Conservation (phyloP, 768 basidiomycete genomes). For the Naganishia onofrii region DNA sequence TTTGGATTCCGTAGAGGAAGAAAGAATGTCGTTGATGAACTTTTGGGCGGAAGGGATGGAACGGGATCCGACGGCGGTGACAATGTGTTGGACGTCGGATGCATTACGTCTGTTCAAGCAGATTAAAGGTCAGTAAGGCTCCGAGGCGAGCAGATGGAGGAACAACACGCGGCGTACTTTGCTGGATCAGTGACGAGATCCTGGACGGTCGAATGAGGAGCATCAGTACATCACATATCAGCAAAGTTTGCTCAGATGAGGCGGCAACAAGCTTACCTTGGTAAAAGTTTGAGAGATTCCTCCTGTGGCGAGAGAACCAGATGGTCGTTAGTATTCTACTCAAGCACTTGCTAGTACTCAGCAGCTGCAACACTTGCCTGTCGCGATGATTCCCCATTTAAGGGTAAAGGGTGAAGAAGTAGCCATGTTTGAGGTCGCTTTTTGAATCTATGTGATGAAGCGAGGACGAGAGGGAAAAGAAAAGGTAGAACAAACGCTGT, state of each 20-base stretch:
- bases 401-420: conserved; percentile 43
- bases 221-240: neutral
- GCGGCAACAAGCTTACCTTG: neutral
- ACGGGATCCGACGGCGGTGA: conserved; percentile 72
- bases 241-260: neutral
- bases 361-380: conserved; percentile 42
- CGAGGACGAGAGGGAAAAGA: too few species aligned
- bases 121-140: conserved; percentile 56
- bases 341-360: too few species aligned
- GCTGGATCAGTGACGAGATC: conserved; percentile 61
- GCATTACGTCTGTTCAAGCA: conserved; percentile 40
- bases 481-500: too few species aligned
- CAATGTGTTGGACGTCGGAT: conserved; percentile 45
- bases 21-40: conserved; percentile 63
- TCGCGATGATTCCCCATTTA: conserved; percentile 85
- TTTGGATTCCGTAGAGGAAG: conserved; percentile 38
- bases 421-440: too few species aligned
- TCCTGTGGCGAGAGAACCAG: neutral
- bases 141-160: neutral
- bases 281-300: neutral
- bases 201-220: conserved; percentile 43
- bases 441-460: too few species aligned
- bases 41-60: conserved; percentile 64
- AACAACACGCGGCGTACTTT: neutral
- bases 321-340: too few species aligned